A percentile compares a stretch with the other conserved stretches of the same genome.
These are phyloP conservation scores for Myxozyma monticola DNA, from an alignment of 805 yeast species.

Conservation along the genomic window DNA sequence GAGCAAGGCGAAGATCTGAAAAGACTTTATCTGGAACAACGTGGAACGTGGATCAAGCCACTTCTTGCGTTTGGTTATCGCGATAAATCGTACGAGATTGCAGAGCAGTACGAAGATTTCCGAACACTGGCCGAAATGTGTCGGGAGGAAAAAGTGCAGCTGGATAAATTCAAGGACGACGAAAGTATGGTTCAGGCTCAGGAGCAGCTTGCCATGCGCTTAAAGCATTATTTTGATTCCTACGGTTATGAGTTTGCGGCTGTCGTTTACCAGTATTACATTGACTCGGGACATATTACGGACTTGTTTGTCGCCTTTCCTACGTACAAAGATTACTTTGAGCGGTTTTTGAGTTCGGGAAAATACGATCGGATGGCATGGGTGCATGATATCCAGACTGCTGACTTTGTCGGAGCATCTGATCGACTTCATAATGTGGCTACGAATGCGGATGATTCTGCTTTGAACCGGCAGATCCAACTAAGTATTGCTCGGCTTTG, in stretches of 20 bases:
- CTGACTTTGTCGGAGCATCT: slow-evolving; percentile 54
- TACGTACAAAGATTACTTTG: slow-evolving; percentile 50
- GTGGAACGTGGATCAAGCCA: slow-evolving; percentile 58
- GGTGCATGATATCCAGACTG: slow-evolving; percentile 63
- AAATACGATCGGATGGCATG: slow-evolving; percentile 55
- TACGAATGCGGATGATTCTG: slow-evolving; percentile 45
- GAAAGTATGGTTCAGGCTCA: slow-evolving; percentile 4
- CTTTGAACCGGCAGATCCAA: slow-evolving; percentile 53
- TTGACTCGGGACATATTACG: slow-evolving; percentile 53
- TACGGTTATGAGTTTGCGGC: slow-evolving; percentile 71
- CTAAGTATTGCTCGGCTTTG: slow-evolving; percentile 73
- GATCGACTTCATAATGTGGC: slow-evolving; percentile 47
- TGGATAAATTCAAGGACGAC: slow-evolving; percentile 6
- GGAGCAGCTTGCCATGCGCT: slow-evolving; percentile 18
- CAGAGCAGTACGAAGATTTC: slow-evolving; percentile 67
- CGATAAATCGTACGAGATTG: slow-evolving; percentile 57
- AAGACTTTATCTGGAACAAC: slow-evolving; percentile 35
- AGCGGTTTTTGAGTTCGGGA: slow-evolving; percentile 51
- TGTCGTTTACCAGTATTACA: slow-evolving; percentile 59
- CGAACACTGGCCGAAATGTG: slow-evolving; percentile 57
- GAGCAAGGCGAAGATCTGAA: slow-evolving; percentile 23
- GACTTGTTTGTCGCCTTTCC: slow-evolving; percentile 59
- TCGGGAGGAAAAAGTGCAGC: slow-evolving; percentile 20
- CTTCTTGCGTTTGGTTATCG: slow-evolving; percentile 53
- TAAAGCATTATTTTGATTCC: slow-evolving; percentile 51